These are phyloP conservation scores for Hemisphaericaspora xylanilytica DNA, from an alignment of 1,139 yeast genomes.

Conservation along the genomic window DNA sequence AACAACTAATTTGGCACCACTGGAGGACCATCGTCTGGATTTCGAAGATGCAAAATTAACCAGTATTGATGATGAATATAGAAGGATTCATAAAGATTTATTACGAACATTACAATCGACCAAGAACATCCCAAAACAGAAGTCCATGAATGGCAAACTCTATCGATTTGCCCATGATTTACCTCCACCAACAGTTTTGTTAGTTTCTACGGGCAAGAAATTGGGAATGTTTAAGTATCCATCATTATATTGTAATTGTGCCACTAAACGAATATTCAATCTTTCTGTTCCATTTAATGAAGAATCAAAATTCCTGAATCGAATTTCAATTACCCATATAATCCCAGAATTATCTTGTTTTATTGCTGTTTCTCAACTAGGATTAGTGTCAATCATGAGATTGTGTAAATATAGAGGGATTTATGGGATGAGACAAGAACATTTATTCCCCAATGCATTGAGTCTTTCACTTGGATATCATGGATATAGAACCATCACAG, in stretches of 20 bases:
- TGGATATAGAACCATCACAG: conserved; percentile 34
- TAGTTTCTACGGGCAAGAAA: conserved; percentile 43
- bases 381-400: conserved; percentile 56
- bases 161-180: background rate
- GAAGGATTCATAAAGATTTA: conserved; percentile 30
- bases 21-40: background rate
- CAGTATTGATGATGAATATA: conserved; percentile 36
- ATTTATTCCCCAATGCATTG: conserved; percentile 45
- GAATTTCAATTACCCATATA: conserved; percentile 51
- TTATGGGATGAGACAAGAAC: conserved; percentile 61
- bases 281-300: conserved; percentile 32
- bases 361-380: conserved; percentile 57
- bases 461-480: conserved; percentile 25
- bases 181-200: conserved; percentile 24
- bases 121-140: background rate
- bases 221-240: conserved; percentile 51
- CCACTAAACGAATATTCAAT: conserved; percentile 43
- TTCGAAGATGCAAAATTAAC: conserved; percentile 22
- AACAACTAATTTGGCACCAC: conserved; percentile 17
- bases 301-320: conserved; percentile 42
- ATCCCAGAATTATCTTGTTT: conserved; percentile 56
- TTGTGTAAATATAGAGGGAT: conserved; percentile 57
- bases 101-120: background rate
- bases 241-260: conserved; percentile 50
- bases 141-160: background rate